Conservation (phyloP, 371 early-diverging fungal genomes). For the Fennellomyces sp. region DNA sequence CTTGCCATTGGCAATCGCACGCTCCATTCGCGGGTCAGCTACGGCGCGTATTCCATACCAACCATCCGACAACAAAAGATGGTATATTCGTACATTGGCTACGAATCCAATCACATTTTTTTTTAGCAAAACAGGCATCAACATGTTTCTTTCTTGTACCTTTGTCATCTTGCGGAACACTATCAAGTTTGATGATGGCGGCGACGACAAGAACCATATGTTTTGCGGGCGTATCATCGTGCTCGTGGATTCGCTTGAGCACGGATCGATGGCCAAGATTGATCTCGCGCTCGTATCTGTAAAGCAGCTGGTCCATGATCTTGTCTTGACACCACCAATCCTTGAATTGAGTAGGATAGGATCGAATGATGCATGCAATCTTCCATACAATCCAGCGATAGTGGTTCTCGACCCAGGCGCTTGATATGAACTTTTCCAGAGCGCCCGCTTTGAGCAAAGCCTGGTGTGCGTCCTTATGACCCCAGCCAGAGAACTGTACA, state of each 20-base stretch:
- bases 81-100: conserved; percentile 17
- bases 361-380: conserved; percentile 17
- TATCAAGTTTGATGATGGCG: conserved; percentile 24
- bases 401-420: conserved; percentile 66
- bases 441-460: conserved; percentile 48
- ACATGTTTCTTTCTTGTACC: too few species aligned
- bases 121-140: too few species aligned
- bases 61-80: conserved; percentile 72
- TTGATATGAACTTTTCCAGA: conserved; percentile 31
- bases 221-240: conserved; percentile 60
- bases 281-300: conserved; percentile 75
- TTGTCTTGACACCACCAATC: conserved; percentile 47
- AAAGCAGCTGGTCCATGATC: conserved; percentile 64
- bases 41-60: conserved; percentile 73
- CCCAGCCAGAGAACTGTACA: conserved; percentile 48
- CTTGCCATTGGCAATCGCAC: conserved; percentile 42
- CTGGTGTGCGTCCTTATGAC: conserved; percentile 38
- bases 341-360: conserved; percentile 49
- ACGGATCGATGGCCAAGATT: conserved; percentile 70
- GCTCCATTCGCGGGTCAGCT: conserved; percentile 57
- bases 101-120: too few species aligned
- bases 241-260: conserved; percentile 69
- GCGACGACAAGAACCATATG: conserved; percentile 76
- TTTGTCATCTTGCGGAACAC: not conserved
- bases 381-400: conserved; percentile 25